Percentiles rank a stretch among this genome's conserved stretches.
phyloP scores from a whole-genome alignment of 345 rosid species.

The Eucalyptus virginea region DNA sequence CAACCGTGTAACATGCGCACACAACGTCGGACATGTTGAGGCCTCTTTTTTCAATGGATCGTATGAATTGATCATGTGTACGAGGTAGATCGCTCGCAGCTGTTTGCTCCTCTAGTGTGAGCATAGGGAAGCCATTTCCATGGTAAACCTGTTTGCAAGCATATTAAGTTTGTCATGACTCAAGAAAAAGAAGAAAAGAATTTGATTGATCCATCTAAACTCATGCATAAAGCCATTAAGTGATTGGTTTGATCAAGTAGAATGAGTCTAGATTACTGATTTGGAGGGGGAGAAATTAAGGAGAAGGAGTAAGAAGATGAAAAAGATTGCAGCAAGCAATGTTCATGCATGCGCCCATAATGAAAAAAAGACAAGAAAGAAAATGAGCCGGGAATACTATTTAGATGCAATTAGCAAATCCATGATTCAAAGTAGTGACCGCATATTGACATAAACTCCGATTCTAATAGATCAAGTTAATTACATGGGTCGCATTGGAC shows the following conservation, averaged over 20 bases:
- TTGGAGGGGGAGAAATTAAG: background rate
- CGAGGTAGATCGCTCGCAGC: constrained; percentile 41
- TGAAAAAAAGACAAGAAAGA: background rate
- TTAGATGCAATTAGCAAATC: background rate
- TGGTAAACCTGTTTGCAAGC: constrained; percentile 7
- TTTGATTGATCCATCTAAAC: background rate
- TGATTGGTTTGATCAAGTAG: background rate
- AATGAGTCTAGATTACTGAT: background rate
- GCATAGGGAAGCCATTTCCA: constrained; percentile 52
- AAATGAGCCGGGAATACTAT: background rate
- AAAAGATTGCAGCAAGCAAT: background rate
- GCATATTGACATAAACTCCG: background rate
- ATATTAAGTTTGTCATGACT: background rate
- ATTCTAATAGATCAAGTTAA: background rate
- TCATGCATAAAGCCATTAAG: background rate
- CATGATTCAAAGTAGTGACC: background rate
- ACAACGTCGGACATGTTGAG: constrained; percentile 51
- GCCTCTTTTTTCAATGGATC: constrained; percentile 26
- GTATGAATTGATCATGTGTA: constrained; percentile 23
- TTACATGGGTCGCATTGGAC: background rate
- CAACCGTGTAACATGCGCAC: constrained; percentile 48
- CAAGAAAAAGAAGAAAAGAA: background rate
- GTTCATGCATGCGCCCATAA: background rate
- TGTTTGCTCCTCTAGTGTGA: constrained; percentile 39
- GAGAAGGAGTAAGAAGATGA: background rate